These are phyloP conservation scores for Microdochium paspali DNA, from an alignment of 2,329 filamentous ascomycete species.

Conservation along the genomic window DNA sequence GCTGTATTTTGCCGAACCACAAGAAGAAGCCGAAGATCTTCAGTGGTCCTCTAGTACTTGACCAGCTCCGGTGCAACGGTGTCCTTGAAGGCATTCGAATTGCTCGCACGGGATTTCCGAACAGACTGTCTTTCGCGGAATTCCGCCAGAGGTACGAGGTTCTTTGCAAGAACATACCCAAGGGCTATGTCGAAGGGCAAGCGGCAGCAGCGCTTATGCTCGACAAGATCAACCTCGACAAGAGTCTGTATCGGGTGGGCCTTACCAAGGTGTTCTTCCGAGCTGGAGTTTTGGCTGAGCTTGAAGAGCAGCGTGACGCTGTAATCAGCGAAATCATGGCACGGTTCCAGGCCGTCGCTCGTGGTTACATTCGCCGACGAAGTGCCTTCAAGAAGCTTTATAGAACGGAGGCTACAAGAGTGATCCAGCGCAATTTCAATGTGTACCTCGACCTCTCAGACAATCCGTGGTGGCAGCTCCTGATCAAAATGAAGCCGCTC, in stretches of 20 bases:
- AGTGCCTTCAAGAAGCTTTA: constrained; percentile 91
- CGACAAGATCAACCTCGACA: constrained; percentile 79
- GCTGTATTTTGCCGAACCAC: constrained; percentile 95
- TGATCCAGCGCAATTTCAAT: constrained; percentile 91
- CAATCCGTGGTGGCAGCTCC: constrained; percentile 96
- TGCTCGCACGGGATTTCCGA: constrained; percentile 92
- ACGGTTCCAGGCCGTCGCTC: constrained; percentile 82
- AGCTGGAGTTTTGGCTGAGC: constrained; percentile 86
- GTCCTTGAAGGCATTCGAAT: constrained; percentile 98
- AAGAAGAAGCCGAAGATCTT: constrained; percentile 95
- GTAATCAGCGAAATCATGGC: constrained; percentile 92
- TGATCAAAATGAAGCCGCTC: constrained; percentile 90
- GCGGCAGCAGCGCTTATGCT: constrained; percentile 77
- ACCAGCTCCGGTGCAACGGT: constrained; percentile 97
- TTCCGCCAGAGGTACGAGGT: constrained; percentile 96
- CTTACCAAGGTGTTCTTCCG: constrained; percentile 98
- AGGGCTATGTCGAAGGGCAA: constrained; percentile 85
- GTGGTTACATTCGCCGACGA: constrained; percentile 81
- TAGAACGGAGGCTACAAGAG: constrained; percentile 84
- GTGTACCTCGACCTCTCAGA: constrained; percentile 83
- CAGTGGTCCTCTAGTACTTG: constrained; percentile 82
- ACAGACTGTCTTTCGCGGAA: constrained; percentile 82
- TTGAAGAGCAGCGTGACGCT: constrained; percentile 90
- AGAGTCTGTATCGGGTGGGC: constrained; percentile 81
- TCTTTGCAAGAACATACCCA: constrained; percentile 79